phyloP scores from a whole-genome alignment of 2,329 filamentous ascomycete genomes.

The Cercospora canescens region DNA sequence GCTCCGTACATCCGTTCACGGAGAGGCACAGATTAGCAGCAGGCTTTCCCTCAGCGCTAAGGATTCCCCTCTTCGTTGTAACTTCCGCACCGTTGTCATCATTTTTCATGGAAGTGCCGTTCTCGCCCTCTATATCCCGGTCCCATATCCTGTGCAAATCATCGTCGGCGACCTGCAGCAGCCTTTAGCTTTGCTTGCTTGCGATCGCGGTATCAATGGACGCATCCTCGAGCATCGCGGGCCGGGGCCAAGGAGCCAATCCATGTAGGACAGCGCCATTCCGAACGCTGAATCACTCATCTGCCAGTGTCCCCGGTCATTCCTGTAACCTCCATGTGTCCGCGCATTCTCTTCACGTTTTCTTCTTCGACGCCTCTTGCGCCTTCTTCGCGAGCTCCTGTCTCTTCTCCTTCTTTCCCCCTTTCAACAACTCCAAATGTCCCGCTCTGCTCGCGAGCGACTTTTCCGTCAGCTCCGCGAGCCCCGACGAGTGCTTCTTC shows the following conservation, averaged over 20 bases:
- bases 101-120: no score
- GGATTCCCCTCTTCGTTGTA: neutral
- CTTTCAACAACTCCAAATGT: conserved; percentile 67
- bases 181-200: neutral
- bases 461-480: conserved; percentile 67
- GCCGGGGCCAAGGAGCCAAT: neutral
- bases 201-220: neutral
- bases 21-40: neutral
- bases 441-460: conserved; percentile 66
- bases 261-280: no score
- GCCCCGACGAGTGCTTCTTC: conserved; percentile 65
- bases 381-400: conserved; percentile 23
- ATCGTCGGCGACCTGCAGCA: neutral
- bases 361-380: neutral
- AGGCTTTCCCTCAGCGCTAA: neutral
- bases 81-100: no score
- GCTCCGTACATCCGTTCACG: neutral
- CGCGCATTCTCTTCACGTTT: neutral
- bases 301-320: neutral
- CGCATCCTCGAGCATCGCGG: neutral
- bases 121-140: neutral
- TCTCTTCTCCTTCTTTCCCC: conserved; percentile 62
- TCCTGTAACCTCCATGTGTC: neutral
- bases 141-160: neutral
- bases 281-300: no score